Conservation (phyloP, 2,329 filamentous ascomycete species). For the Pestalotiopsis fici region DNA sequence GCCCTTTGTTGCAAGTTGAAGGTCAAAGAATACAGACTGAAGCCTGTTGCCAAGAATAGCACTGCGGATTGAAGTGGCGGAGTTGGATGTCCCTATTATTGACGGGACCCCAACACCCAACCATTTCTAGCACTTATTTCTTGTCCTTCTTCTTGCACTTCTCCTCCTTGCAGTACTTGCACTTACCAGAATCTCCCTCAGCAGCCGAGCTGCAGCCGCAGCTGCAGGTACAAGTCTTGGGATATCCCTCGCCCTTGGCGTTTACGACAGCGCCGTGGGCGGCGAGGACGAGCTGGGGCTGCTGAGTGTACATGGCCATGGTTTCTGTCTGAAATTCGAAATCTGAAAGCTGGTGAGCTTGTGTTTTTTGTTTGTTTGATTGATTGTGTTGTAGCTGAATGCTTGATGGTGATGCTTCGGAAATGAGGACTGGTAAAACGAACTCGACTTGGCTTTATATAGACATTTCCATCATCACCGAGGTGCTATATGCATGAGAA, state of each 20-base stretch:
- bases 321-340: background rate
- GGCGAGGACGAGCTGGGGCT: background rate
- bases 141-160: slow-evolving; percentile 1
- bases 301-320: background rate
- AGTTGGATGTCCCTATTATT: too few species aligned
- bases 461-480: background rate
- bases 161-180: background rate
- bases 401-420: background rate
- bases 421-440: background rate
- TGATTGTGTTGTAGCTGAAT: background rate
- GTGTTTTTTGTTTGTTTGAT: background rate
- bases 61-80: too few species aligned
- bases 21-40: too few species aligned
- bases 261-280: background rate
- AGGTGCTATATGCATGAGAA: background rate
- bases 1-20: too few species aligned
- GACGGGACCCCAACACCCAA: background rate
- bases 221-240: background rate
- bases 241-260: slow-evolving; percentile 1
- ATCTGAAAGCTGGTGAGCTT: background rate
- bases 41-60: too few species aligned
- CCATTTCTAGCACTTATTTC: background rate
- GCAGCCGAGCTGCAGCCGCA: background rate
- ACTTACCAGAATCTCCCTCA: background rate
- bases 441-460: background rate